Base-by-base conservation (phyloP, 2,329 filamentous ascomycete species). In the Ramularia collo-cygni region DNA sequence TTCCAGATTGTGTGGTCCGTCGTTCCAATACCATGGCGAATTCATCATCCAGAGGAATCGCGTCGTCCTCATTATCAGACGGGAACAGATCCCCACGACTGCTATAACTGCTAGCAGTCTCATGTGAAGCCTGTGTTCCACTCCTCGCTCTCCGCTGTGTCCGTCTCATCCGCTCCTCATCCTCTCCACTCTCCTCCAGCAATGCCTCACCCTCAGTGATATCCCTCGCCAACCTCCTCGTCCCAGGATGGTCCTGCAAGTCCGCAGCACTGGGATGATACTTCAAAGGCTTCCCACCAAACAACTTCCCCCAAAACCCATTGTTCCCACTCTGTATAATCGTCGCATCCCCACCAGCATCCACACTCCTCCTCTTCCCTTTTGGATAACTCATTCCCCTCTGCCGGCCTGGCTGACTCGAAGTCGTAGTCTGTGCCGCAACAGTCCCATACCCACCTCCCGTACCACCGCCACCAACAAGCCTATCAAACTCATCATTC, bases 241-340 rank as follows among this genome's bases (percentile, higher is more conserved):
- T 67, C 14, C 81, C 79, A 2, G 88, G 87, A 52, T 95, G 83
- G 43, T 95, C 90, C 55, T 89, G 86, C 47, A 96, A 63, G 65
- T 94, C 87, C 35, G 90, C 89, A 19, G 87, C 88, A 40, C 85
- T 93, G 21, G 90, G 90, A 60, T 87, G 86, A 61, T 96, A 96
- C 57, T 85, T 76, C 52, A 95, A 63, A 3, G 83, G 85, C 46
- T 75, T 72, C 3, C 83, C 81, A 72, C 87, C 95, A 9, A 90
- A 89, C 48, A 95, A 67, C 38, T 83, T 75, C 51, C 85, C 83
- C 28, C 95, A 64, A 55, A 95, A 95, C 0, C 45, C 47, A 0
- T 89, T 87, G 2, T 85, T 89, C 3, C 86, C 89, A 55, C 83
- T 86, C 1, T 88, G 87, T 37, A 95, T 93, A n/a, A 95, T 79